Percentiles rank a stretch among this genome's conserved stretches.
Conservation (phyloP, 192 early-diverging fungal genomes). For the Rhizophlyctis rosea region DNA sequence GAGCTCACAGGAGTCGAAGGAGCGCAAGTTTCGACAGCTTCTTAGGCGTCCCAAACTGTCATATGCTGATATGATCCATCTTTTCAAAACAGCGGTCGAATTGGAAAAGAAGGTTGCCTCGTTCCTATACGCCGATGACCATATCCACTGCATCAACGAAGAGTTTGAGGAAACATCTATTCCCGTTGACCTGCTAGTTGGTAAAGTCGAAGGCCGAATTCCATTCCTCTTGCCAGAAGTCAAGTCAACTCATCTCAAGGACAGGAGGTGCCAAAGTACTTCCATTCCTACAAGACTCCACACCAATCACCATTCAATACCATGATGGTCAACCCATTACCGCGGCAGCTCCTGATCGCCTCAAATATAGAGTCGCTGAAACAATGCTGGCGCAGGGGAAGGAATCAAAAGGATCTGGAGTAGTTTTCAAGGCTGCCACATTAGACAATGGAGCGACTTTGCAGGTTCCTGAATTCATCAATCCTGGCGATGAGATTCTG, state of each 20-base stretch:
- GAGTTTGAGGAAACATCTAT: conserved; percentile 72
- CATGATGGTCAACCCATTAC: conserved; percentile 54
- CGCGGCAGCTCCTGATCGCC: conserved; percentile 58
- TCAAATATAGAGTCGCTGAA: conserved; percentile 23
- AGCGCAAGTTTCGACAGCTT: background rate
- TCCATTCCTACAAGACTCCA: conserved; percentile 47
- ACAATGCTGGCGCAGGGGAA: conserved; percentile 5
- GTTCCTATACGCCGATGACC: conserved; percentile 66
- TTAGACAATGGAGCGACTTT: conserved; percentile 66
- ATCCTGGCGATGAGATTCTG: conserved; percentile 68
- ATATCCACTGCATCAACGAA: conserved; percentile 67
- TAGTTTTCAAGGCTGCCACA: conserved; percentile 62
- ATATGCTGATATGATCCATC: no score
- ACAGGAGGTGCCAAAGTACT: conserved; percentile 37
- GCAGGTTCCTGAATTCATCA: conserved; percentile 79
- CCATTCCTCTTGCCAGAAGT: background rate
- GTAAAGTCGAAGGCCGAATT: conserved; percentile 33
- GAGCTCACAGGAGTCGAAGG: no score
- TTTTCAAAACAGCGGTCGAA: conserved; percentile 29
- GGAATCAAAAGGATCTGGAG: no score
- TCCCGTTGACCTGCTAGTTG: conserved; percentile 53
- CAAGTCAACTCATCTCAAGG: conserved; percentile 2
- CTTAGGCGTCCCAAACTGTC: no score
- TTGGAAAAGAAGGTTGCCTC: conserved; percentile 64
- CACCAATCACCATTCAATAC: conserved; percentile 53